Evolutionary conservation across 768 basidiomycete genomes (phyloP).

Genomic region (Termitomyces sp.): DNA sequence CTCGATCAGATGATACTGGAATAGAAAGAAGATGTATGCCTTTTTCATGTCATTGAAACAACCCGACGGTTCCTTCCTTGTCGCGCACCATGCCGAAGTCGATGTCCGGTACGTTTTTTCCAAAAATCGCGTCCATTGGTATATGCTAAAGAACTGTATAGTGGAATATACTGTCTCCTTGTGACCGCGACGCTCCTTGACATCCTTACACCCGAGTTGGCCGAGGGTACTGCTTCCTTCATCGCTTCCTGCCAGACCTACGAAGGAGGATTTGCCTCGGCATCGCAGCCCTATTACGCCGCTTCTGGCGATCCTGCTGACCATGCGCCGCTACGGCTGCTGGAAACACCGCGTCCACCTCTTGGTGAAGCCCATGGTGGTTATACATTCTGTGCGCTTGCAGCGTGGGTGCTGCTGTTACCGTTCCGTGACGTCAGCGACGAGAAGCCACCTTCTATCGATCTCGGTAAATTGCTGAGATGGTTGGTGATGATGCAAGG

Average conservation of each 20-base stretch:
- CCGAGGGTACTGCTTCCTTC: constrained; percentile 73
- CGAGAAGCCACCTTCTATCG: constrained; percentile 42
- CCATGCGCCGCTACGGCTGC: neutral
- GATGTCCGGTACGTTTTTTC: constrained; percentile 74
- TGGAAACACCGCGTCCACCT: constrained; percentile 54
- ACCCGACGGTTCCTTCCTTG: constrained; percentile 90
- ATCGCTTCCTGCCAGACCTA: constrained; percentile 93
- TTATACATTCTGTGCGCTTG: constrained; percentile 92
- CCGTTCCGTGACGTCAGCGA: constrained; percentile 41
- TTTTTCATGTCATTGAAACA: constrained; percentile 94
- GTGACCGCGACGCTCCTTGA: constrained; percentile 81
- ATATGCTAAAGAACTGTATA: constrained; percentile 27
- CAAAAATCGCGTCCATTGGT: neutral
- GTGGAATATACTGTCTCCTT: constrained; percentile 94
- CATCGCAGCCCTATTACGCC: constrained; percentile 68
- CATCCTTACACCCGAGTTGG: constrained; percentile 85
- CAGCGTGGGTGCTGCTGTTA: constrained; percentile 76
- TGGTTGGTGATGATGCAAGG: constrained; percentile 92
- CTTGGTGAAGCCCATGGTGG: constrained; percentile 98
- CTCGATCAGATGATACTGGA: neutral
- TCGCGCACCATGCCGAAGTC: constrained; percentile 84
- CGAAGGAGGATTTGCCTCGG: constrained; percentile 90
- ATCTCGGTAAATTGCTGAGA: constrained; percentile 60
- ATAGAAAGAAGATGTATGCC: constrained; percentile 71
- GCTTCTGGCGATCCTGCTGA: constrained; percentile 14